phyloP scores from a whole-genome alignment of 345 rosid genomes.

The Boechera stricta region DNA sequence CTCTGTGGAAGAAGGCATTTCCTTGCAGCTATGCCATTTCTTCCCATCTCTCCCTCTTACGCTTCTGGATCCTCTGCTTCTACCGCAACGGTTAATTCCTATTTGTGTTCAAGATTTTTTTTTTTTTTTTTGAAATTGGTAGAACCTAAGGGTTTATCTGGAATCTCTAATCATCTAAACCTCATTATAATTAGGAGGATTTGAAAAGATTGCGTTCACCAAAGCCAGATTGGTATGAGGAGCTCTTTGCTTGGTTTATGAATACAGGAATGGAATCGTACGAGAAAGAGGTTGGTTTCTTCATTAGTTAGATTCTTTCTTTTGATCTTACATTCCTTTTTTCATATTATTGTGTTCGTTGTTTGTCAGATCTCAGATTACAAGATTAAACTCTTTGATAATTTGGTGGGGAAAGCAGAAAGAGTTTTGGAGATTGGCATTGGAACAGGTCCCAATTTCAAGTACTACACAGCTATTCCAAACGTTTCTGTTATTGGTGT shows the following conservation, averaged over 20 bases:
- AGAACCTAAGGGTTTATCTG: constrained; percentile 8
- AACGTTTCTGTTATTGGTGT: constrained; percentile 65
- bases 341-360: neutral
- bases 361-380: constrained; percentile 61
- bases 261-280: constrained; percentile 57
- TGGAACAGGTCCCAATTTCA: constrained; percentile 89
- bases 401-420: constrained; percentile 65
- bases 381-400: constrained; percentile 62
- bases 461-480: constrained; percentile 56
- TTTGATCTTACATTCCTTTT: neutral
- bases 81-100: constrained; percentile 48
- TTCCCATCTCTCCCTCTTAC: constrained; percentile 51
- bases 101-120: constrained; percentile 12
- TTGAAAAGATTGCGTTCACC: constrained; percentile 66
- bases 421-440: constrained; percentile 81
- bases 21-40: constrained; percentile 50
- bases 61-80: constrained; percentile 46
- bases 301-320: neutral
- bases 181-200: constrained; percentile 44
- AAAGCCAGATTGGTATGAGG: constrained; percentile 84
- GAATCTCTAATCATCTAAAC: constrained; percentile 8
- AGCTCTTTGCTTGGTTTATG: constrained; percentile 60
- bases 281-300: constrained; percentile 66
- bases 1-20: constrained; percentile 65
- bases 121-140: neutral